Conservation (phyloP, 176 grass and related monocot species). For the Cymbopogon citratus region DNA sequence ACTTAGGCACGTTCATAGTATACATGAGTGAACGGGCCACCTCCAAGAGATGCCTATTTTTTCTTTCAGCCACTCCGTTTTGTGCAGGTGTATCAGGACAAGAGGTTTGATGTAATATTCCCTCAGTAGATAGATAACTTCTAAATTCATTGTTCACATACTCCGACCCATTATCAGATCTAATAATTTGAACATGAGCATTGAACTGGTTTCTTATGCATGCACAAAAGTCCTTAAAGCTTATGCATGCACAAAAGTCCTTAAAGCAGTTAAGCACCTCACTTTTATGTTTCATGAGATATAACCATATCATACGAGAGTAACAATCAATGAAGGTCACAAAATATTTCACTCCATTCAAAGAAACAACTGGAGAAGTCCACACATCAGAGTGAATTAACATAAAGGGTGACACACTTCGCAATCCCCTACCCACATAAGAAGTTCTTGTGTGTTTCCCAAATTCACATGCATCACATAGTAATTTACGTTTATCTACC, state of each 20-base stretch:
- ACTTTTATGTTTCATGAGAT: constrained; percentile 1
- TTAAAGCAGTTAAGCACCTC: not conserved
- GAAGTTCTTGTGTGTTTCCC: not conserved
- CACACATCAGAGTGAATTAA: not conserved
- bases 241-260: not conserved
- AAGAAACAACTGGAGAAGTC: too few species aligned
- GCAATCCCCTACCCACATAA: not conserved
- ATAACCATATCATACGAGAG: not conserved
- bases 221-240: not conserved
- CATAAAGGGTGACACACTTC: not conserved
- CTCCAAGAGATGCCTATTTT: too few species aligned
- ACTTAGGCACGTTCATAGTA: not conserved
- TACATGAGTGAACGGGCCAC: not conserved
- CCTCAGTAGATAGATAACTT: too few species aligned
- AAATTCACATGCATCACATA: not conserved
- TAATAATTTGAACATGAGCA: too few species aligned
- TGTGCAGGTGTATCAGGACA: too few species aligned
- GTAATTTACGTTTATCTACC: not conserved
- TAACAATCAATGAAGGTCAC: not conserved
- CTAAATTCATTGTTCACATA: too few species aligned
- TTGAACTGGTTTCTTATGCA: not conserved
- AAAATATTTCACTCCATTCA: not conserved
- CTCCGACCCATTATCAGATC: too few species aligned
- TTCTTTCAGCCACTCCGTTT: too few species aligned
- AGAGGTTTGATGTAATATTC: too few species aligned